Percentiles rank a stretch among this genome's conserved stretches.
Conservation (phyloP, 345 rosid genomes). For the Angophora floribunda region DNA sequence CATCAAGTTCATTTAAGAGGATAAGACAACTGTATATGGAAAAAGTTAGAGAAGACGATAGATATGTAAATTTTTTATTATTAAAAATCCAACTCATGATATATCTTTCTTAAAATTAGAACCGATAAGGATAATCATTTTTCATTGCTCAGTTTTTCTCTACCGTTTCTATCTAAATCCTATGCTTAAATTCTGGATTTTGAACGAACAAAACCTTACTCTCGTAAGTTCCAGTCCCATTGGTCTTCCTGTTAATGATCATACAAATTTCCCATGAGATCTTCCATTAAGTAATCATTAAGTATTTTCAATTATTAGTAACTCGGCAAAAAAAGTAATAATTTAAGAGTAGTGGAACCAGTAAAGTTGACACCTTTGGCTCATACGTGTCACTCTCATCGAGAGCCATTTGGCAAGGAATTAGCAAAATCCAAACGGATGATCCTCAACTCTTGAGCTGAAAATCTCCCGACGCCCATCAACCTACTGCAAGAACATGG, state of each 20-base stretch:
- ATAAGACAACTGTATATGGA: accelerated
- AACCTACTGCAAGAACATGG: background rate
- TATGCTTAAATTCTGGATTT: background rate
- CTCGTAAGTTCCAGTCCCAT: background rate
- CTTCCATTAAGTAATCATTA: background rate
- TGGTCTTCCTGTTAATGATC: background rate
- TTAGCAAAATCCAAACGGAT: accelerated
- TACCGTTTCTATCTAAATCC: background rate
- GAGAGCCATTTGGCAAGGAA: background rate
- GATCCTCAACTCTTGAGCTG: background rate
- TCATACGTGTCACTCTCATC: background rate
- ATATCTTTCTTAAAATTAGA: too few species aligned
- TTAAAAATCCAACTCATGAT: background rate
- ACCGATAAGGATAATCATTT: accelerated
- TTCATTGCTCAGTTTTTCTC: background rate
- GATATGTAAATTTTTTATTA: accelerated
- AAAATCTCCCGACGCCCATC: background rate
- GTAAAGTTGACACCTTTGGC: too few species aligned
- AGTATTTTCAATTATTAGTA: background rate
- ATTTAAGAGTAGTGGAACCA: background rate
- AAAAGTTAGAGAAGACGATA: accelerated
- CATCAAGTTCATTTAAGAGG: background rate
- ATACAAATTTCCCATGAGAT: background rate
- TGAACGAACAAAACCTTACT: background rate
- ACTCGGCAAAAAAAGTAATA: background rate